Evolutionary conservation across 164 flowering plant genomes (phyloP).

Genomic region (Liriodendron chinense): DNA sequence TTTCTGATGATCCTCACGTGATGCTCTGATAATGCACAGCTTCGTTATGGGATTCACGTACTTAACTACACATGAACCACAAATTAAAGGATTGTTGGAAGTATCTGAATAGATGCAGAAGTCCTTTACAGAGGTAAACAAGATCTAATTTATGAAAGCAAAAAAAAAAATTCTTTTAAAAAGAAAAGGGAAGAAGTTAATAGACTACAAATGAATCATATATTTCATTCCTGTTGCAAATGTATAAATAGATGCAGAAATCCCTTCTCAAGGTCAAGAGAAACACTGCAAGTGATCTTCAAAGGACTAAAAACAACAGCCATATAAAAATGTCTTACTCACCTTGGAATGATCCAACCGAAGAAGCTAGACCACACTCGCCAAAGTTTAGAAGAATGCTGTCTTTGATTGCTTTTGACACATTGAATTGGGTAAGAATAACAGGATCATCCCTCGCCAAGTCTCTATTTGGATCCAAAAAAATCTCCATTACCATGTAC

Average conservation of each 20-base stretch:
- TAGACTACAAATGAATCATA: background rate
- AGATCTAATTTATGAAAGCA: background rate
- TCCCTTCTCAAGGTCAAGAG: background rate
- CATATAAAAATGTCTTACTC: background rate
- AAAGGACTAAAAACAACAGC: background rate
- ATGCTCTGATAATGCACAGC: conserved; percentile 64
- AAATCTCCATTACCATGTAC: conserved; percentile 85
- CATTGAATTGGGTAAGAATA: conserved; percentile 51
- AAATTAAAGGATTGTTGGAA: background rate
- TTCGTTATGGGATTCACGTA: conserved; percentile 89
- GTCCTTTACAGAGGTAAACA: background rate
- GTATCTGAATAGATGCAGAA: too few species aligned
- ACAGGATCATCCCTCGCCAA: conserved; percentile 52
- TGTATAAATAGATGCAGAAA: background rate
- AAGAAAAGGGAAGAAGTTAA: background rate
- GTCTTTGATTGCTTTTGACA: conserved; percentile 72
- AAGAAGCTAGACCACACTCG: conserved; percentile 88
- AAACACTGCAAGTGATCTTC: background rate
- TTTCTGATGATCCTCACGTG: conserved; percentile 70
- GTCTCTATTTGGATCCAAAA: conserved; percentile 67
- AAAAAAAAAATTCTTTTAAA: too few species aligned
- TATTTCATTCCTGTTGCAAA: background rate
- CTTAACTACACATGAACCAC: conserved; percentile 50
- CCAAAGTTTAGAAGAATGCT: conserved; percentile 82
- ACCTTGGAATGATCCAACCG: conserved; percentile 75